These are phyloP conservation scores for Cytidiella melzeri DNA, from an alignment of 768 basidiomycete species.

Conservation along the genomic window DNA sequence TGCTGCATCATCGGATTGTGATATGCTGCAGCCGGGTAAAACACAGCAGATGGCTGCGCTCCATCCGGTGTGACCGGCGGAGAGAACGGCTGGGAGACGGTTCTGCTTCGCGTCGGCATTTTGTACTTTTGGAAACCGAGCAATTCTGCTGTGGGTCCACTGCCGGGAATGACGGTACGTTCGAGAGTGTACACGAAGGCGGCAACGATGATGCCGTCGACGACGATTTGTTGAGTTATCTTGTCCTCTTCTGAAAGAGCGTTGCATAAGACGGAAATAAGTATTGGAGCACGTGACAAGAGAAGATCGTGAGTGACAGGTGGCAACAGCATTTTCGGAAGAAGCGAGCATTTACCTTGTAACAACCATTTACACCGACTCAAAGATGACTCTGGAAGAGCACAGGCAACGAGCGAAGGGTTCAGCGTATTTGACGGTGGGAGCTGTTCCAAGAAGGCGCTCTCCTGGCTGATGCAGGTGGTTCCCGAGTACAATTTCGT, in stretches of 20 bases:
- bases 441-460: conserved; percentile 37
- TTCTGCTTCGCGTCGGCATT: conserved; percentile 21
- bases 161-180: conserved; percentile 39
- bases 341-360: conserved; percentile 41
- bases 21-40: background rate
- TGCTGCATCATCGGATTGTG: background rate
- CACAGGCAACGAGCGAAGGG: conserved; percentile 41
- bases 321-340: conserved; percentile 1
- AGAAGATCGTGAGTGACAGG: conserved; percentile 7
- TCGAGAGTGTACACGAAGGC: conserved; percentile 66
- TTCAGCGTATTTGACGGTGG: conserved; percentile 25
- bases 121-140: conserved; percentile 41
- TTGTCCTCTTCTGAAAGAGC: conserved; percentile 37
- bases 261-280: background rate
- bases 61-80: conserved; percentile 3
- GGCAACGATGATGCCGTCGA: conserved; percentile 58
- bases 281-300: background rate
- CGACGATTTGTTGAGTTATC: conserved; percentile 65
- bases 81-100: conserved; percentile 19
- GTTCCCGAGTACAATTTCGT: conserved; percentile 53
- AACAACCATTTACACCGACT: conserved; percentile 68
- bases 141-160: conserved; percentile 56
- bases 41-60: conserved; percentile 10
- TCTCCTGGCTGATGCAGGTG: conserved; percentile 47
- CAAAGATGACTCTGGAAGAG: conserved; percentile 63